Base-by-base conservation (phyloP, 768 basidiomycete species). In the Tephrocybe rancida region DNA sequence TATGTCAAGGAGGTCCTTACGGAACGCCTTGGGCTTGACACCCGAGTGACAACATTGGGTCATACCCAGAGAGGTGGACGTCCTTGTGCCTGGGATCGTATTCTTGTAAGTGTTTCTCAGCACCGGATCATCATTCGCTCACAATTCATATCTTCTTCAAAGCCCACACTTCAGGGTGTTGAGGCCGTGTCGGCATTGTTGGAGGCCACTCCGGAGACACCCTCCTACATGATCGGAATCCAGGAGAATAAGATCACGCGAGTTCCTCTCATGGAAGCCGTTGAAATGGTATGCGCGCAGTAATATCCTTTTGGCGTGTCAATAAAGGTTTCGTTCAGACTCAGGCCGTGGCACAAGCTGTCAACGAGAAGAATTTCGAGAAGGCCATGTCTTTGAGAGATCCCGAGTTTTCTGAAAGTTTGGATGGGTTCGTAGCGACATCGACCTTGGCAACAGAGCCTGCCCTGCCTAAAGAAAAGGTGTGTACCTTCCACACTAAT, bases 171-270 rank as follows among this genome's bases (percentile, higher is more conserved):
- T n/a, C 95, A 99, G 78, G 95, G 94, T 48, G 81, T 94, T 26
- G 91, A 97, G 65, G 96, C 97, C 1, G 90, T 98, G 44, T 83
- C 94, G 48, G 90, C 92, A 2, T 76, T 98, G 24, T 75, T 98
- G 5, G 85, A 88, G 61, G 83, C 96, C 0, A 90, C 84, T 0
- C 93, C 95, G 4, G 84, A 89, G 18, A 93, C 90, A 0, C 96
- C 96, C 4, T 96, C 94, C 0, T 98, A 95, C 67, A 96, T 99
- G 89, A 98, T 99, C 64, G 95, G 97, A 21, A 79, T 97, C 34
- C 83, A 84, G 58, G 95, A 98, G 73, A 98, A 97, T 76, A 96
- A 96, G 74, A 92, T 99, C 60, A 94, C 81, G 7, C 84, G 93
- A 24, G 87, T 95, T 8, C 93, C 94, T 13, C 74, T 99, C 39